phyloP scores from a whole-genome alignment of 2,329 filamentous ascomycete species.

The Endocalyx cinctus region DNA sequence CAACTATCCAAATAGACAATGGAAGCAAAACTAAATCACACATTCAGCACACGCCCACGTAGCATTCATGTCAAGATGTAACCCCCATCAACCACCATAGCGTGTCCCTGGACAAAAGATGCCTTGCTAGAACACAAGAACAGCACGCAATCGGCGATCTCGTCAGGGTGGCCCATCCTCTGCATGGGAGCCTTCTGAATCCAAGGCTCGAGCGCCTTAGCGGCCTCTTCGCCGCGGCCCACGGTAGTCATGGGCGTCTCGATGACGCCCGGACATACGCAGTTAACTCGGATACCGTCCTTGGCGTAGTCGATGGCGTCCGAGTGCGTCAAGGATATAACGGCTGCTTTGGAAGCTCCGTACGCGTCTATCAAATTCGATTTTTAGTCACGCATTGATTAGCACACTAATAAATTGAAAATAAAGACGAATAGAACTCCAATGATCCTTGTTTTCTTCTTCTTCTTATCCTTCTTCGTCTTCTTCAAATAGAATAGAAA shows the following conservation, averaged over 20 bases:
- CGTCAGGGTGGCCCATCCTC: constrained; percentile 44
- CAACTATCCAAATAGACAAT: no score
- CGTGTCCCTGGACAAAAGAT: constrained; percentile 48
- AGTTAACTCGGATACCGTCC: constrained; percentile 34
- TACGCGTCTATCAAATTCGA: constrained; percentile 40
- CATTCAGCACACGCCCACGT: no score
- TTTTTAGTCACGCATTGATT: background rate
- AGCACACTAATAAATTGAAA: constrained; percentile 35
- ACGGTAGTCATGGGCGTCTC: constrained; percentile 43
- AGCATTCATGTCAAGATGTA: no score
- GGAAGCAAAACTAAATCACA: no score
- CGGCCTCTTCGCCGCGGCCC: constrained; percentile 33
- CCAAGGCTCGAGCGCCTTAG: constrained; percentile 33
- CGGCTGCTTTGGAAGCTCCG: constrained; percentile 53
- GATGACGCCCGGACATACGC: constrained; percentile 38
- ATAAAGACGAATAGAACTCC: no score
- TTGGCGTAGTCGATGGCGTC: constrained; percentile 53
- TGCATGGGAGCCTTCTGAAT: constrained; percentile 45
- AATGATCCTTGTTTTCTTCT: no score
- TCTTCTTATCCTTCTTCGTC: no score
- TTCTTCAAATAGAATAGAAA: no score
- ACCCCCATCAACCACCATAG: constrained; percentile 48
- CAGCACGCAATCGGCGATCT: constrained; percentile 44
- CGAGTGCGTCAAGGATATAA: constrained; percentile 52
- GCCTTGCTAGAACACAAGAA: constrained; percentile 45